Conservation (phyloP, 129 eudicot species). For the Oenanthe sinensis region DNA sequence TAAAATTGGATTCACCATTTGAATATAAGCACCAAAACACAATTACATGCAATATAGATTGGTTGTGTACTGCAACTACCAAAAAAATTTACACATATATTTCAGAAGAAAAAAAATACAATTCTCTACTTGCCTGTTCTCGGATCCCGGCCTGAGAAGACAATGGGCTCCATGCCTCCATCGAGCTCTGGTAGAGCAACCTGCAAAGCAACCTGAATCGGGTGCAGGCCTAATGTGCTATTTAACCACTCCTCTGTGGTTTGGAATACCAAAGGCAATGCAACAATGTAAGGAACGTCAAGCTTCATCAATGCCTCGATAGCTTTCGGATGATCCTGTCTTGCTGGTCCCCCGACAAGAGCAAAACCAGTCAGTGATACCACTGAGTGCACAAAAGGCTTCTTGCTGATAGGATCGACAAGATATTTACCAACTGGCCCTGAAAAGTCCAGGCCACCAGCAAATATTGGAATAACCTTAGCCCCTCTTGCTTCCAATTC, state of each 20-base stretch:
- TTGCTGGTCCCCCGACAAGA: constrained; percentile 98
- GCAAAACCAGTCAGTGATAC: constrained; percentile 93
- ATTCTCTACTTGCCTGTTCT: constrained; percentile 57
- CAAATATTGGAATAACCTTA: constrained; percentile 86
- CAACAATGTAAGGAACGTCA: constrained; percentile 88
- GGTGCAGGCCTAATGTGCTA: constrained; percentile 97
- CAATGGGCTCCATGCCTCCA: constrained; percentile 99
- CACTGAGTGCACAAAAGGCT: constrained; percentile 80
- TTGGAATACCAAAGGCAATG: constrained; percentile 94
- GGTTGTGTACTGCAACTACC: background rate
- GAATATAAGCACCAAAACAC: constrained; percentile 9
- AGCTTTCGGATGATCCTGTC: constrained; percentile 97
- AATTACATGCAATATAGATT: background rate
- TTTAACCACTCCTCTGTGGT: constrained; percentile 98
- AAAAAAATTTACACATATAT: background rate
- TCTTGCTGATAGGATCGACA: constrained; percentile 79
- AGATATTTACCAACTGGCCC: constrained; percentile 90
- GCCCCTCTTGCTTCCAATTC: constrained; percentile 97
- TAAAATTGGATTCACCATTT: background rate
- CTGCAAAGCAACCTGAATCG: constrained; percentile 97
- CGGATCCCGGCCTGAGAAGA: constrained; percentile 93
- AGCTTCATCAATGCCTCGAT: constrained; percentile 92
- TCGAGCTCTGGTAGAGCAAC: constrained; percentile 98
- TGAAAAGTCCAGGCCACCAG: constrained; percentile 95
- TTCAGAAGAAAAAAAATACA: background rate